A percentile compares a stretch with the other conserved stretches of the same genome.
phyloP scores from a whole-genome alignment of 352 stramenopile species.

The Pythium volutum region DNA sequence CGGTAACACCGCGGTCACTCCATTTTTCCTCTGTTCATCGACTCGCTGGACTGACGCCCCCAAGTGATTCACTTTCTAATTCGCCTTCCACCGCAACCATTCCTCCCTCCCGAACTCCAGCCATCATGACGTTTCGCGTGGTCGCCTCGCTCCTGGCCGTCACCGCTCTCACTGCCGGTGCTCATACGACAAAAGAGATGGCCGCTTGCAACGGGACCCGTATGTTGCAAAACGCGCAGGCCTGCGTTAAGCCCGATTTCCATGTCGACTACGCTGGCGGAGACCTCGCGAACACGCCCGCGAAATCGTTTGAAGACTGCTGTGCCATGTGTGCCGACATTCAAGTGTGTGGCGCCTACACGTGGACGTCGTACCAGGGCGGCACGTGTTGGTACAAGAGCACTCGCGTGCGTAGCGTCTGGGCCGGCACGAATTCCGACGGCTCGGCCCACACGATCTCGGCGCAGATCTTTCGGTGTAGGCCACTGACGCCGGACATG shows the following conservation, averaged over 20 bases:
- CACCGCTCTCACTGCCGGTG: no score
- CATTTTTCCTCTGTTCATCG: no score
- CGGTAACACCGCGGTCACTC: no score
- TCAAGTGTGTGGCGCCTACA: constrained; percentile 12
- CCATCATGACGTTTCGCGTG: no score
- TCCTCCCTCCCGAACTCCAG: no score
- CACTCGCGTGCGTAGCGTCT: background rate
- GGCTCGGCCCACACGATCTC: constrained; percentile 1
- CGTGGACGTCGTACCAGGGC: constrained; percentile 25
- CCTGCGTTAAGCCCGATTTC: background rate
- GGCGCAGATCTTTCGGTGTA: background rate
- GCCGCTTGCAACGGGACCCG: no score
- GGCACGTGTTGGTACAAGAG: constrained; percentile 29
- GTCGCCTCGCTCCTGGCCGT: no score
- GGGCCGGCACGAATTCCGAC: background rate
- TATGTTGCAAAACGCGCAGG: no score
- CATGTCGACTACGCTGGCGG: constrained; percentile 8
- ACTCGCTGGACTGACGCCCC: no score
- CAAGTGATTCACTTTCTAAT: no score
- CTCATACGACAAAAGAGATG: no score
- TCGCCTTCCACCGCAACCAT: no score
- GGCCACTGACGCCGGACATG: background rate
- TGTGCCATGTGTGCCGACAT: constrained; percentile 1
- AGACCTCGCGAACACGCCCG: background rate
- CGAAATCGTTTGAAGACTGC: background rate